These are phyloP conservation scores for Leptographium galeiforme DNA, from an alignment of 2,329 filamentous ascomycete species.

Conservation along the genomic window DNA sequence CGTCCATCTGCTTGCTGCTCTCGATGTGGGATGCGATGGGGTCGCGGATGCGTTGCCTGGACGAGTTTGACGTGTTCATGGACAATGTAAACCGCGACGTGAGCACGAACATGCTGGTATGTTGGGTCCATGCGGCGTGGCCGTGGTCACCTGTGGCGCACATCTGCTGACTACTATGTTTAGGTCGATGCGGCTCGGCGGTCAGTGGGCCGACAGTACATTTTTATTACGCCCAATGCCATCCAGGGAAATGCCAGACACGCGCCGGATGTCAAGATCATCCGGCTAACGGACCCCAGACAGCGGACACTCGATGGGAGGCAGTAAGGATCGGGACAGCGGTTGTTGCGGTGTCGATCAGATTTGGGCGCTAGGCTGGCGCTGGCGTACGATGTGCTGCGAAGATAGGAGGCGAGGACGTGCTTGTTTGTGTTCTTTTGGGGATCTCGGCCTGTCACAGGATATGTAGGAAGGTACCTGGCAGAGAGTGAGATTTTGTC, in stretches of 20 bases:
- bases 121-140: conserved; percentile 17
- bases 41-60: conserved; percentile 82
- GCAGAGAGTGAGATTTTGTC: neutral
- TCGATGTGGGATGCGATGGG: conserved; percentile 98
- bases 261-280: conserved; percentile 63
- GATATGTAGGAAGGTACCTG: neutral
- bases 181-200: conserved; percentile 73
- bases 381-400: too few relatives aligned
- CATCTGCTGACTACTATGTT: conserved; percentile 12
- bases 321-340: neutral
- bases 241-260: conserved; percentile 47
- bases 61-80: conserved; percentile 99
- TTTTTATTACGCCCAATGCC: conserved; percentile 88
- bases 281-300: conserved; percentile 52
- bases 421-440: too few relatives aligned
- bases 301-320: conserved; percentile 30
- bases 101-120: conserved; percentile 84
- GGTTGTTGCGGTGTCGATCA: too few relatives aligned
- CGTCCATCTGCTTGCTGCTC: conserved; percentile 84
- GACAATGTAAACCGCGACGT: conserved; percentile 90
- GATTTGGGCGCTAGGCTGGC: too few relatives aligned
- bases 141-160: neutral
- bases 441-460: too few relatives aligned
- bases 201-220: conserved; percentile 83
- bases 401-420: too few relatives aligned